A percentile compares a stretch with the other conserved stretches of the same genome.
These are phyloP conservation scores for Cyclostephanos tholiformis DNA, from an alignment of 108 stramenopile species.

Conservation along the genomic window DNA sequence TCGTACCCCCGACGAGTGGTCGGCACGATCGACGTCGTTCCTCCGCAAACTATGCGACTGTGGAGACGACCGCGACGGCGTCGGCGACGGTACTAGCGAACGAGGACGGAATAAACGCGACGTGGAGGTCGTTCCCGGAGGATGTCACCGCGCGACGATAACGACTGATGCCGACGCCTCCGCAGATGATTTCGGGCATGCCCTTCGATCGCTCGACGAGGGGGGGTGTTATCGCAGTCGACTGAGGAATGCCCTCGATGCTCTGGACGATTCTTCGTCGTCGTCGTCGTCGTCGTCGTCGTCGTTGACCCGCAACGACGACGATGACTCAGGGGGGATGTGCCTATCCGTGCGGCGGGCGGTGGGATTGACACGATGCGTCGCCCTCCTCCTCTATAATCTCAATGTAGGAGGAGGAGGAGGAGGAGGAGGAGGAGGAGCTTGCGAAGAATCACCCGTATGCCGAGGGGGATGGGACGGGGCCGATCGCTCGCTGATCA, in stretches of 20 bases:
- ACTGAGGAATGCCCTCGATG: constrained; percentile 18
- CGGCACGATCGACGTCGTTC: constrained; percentile 2
- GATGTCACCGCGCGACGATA: no score
- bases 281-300: background rate
- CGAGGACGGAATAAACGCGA: no score
- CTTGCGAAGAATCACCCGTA: no score
- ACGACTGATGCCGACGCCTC: background rate
- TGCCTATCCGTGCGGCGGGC: constrained; percentile 22
- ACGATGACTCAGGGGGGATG: background rate
- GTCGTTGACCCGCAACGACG: background rate
- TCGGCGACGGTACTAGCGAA: no score
- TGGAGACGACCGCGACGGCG: background rate
- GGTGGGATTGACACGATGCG: constrained; percentile 27
- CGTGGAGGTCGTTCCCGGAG: background rate
- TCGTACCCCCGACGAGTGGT: constrained; percentile 21
- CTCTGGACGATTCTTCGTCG: background rate
- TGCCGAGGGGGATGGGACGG: background rate
- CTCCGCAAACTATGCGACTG: background rate
- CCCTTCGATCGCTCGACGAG: background rate
- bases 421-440: constrained; percentile 3
- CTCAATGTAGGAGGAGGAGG: no score
- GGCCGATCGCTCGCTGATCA: constrained; percentile 2
- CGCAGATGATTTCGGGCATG: constrained; percentile 10
- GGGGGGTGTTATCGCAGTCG: constrained; percentile 20
- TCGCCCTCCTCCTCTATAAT: constrained; percentile 8